Evolutionary conservation across 306 rosid genomes (phyloP).

Genomic region (Pyrus bretschneideri): DNA sequence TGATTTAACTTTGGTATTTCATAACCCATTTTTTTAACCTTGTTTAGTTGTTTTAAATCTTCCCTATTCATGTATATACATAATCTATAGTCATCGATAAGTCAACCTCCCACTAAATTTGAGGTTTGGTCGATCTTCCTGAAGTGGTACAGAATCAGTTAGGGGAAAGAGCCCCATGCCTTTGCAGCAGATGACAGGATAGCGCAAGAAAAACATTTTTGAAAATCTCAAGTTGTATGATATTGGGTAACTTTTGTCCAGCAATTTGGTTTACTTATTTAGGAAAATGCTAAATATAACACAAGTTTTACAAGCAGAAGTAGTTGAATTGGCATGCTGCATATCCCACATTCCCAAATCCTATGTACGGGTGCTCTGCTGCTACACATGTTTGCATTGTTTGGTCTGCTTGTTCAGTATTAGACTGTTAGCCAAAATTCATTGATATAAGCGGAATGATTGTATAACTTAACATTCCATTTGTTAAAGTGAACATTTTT

Average conservation of each 20-base stretch:
- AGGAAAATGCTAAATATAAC: background rate
- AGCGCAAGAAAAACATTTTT: background rate
- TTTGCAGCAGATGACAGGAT: background rate
- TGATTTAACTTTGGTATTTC: background rate
- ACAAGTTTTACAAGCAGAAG: background rate
- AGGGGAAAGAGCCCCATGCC: background rate
- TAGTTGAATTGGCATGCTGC: background rate
- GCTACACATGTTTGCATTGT: background rate
- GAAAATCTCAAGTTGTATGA: background rate
- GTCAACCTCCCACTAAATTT: background rate
- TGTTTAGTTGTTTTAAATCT: background rate
- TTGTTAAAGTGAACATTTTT: background rate
- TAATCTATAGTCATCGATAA: background rate
- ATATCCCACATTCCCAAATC: background rate
- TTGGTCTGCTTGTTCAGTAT: background rate
- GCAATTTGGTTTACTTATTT: background rate
- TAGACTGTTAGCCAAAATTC: background rate
- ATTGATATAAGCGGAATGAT: background rate
- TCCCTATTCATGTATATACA: background rate
- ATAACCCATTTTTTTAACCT: background rate
- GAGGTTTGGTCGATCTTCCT: background rate
- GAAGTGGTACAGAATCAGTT: background rate
- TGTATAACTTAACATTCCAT: background rate
- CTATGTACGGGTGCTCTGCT: background rate
- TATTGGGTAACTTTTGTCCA: background rate